Base-by-base conservation (phyloP, 163 green algal species). In the Prototheca wickerhamii region DNA sequence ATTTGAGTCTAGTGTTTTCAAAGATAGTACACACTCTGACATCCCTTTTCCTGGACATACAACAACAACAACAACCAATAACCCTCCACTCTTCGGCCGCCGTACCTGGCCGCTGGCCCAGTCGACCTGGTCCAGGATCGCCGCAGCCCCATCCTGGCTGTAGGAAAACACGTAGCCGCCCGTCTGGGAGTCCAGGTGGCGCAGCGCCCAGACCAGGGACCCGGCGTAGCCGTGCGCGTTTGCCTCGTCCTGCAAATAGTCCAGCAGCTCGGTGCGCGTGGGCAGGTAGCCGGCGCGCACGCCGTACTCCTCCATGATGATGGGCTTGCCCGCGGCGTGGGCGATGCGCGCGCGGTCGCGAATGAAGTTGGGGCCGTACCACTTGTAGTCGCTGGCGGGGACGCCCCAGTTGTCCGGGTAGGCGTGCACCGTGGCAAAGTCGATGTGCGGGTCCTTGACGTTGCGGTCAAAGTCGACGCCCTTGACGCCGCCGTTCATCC, bases 361-460 rank as follows among this genome's bases (percentile, higher is more conserved):
- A 18, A 74, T 62, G 30, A 69, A 70, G 42, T 73, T 67, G 30
- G 65, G 21, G 7, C 68, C 63, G 6, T 63, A 55, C 65, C 60
- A 70, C 23, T 57, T 58, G 50, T 71, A 71, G 35, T 69, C 49
- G 21, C 35, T 56, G 50, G 53, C 55, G 17, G 42, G 26, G 49
- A 74, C 60, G 3, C 67, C 74, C 74, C 77, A 84, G 61, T 75
- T 74, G 67, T 84, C 77, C 20, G 69, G 60, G 72, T 77, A 84
- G 32, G 70, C 40, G 35, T 85, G 78, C 4, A 80, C 57, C 32
- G 72, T 75, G 21, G 60, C 66, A 51, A 74, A 76, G 61, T 82
- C 73, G 17, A 84, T 71, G 32, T 61, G 25, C 3, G 64, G 37
- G 29, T 67, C 40, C 0, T 26, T 10, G 25, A 69, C 42, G 49